Base-by-base conservation (phyloP, 495 filamentous ascomycete genomes). In the Talaromyces liani region DNA sequence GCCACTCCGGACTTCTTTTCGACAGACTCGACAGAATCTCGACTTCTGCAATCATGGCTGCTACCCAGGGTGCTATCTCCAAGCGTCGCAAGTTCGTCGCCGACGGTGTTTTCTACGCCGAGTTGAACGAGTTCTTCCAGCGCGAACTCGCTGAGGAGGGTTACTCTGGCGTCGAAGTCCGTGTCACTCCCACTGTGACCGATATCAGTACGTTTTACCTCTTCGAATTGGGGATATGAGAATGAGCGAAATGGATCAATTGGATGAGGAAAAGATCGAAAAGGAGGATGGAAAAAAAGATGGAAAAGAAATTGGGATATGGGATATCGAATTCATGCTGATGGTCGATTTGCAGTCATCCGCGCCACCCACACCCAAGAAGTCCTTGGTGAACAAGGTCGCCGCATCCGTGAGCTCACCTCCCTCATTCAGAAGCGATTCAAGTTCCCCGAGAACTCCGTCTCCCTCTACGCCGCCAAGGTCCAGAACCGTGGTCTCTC, bases 101-200 rank as follows among this genome's bases (percentile, higher is more conserved):
- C 75, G 95, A 98, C 80, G 95, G 94, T 84, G 95, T 98, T 78
- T 98, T 98, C 90, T 98, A 97, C 80, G 95, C 95, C 83, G 94
- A 98, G 83, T 82, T 98, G 80, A 98, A 98, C 89, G 94, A 98
- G 84, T 98, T 98, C 90, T 98, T 98, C 92, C 95, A 97, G 85
- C 93, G 95, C 78, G 94, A 98, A 84, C 85, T 98, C 76, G 93
- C 93, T 77, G 93, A 98, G 86, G 95, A 98, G 85, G 94, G 94
- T 69, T 98, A 98, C 85, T 98, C 95, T 36, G 94, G 94, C 75
- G 94, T 98, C 75, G 95, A 98, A 84, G 95, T 98, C 80, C 93
- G 94, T 84, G 94, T 98, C 72, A 98, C 94, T 69, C 94, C 94
- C 73, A 98, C 94, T 74, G 94, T 98, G 78, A 98, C 94, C 83